These are phyloP conservation scores for Zelopaecilomyces penicillatus DNA, from an alignment of 2,329 filamentous ascomycete species.

Conservation along the genomic window DNA sequence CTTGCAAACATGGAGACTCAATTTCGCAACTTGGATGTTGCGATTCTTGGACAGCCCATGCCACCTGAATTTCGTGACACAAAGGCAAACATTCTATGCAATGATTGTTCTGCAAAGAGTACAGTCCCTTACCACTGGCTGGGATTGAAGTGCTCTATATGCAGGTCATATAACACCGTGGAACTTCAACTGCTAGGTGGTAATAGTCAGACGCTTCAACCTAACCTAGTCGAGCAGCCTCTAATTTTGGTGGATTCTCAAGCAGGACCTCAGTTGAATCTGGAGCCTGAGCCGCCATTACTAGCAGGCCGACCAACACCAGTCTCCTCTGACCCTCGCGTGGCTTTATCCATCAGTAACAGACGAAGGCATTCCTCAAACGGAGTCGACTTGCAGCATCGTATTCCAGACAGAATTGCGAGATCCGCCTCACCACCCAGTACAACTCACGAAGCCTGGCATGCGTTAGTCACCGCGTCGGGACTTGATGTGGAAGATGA, in stretches of 20 bases:
- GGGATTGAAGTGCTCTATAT: conserved; percentile 77
- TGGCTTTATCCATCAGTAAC: conserved; percentile 12
- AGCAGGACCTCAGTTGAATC: neutral
- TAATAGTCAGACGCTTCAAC: conserved; percentile 19
- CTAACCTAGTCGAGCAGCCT: conserved; percentile 15
- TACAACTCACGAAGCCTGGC: conserved; percentile 16
- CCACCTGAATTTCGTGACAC: conserved; percentile 73
- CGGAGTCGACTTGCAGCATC: conserved; percentile 23
- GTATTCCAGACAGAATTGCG: conserved; percentile 32
- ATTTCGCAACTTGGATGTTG: conserved; percentile 82
- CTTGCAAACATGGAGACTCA: conserved; percentile 96
- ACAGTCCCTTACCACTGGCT: conserved; percentile 90
- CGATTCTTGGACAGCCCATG: conserved; percentile 88
- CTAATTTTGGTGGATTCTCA: neutral
- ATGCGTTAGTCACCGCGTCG: conserved; percentile 14
- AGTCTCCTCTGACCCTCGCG: conserved; percentile 7
- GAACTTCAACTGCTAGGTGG: conserved; percentile 53
- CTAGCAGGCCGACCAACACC: conserved; percentile 14
- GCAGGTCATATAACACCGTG: conserved; percentile 61
- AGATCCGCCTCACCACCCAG: conserved; percentile 36
- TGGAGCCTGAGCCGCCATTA: neutral
- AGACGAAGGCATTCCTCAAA: conserved; percentile 33
- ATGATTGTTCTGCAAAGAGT: conserved; percentile 86
- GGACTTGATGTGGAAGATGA: conserved; percentile 39
- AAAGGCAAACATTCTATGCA: conserved; percentile 78